phyloP scores from a whole-genome alignment of 805 yeast species.

The Clavispora vitiphila region DNA sequence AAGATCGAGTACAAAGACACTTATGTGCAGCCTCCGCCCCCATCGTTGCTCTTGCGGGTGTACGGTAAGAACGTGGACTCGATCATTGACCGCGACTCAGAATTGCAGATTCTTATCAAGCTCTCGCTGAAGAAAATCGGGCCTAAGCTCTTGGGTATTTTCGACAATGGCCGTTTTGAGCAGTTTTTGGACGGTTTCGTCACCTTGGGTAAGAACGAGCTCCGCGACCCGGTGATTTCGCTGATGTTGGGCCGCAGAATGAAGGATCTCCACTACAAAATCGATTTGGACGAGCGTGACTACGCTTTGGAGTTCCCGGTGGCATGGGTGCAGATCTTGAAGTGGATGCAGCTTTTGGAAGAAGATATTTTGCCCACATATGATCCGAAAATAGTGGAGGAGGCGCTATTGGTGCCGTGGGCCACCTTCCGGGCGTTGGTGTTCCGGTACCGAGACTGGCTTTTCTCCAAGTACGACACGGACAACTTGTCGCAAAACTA shows the following conservation, averaged over 20 bases:
- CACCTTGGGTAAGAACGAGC: conserved; percentile 67
- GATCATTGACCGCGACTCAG: conserved; percentile 81
- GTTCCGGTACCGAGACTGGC: conserved; percentile 55
- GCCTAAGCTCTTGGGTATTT: conserved; percentile 83
- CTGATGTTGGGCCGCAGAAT: conserved; percentile 91
- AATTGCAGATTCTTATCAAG: conserved; percentile 66
- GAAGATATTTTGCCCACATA: conserved; percentile 38
- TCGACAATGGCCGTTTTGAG: conserved; percentile 89
- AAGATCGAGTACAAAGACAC: conserved; percentile 53
- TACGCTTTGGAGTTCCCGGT: conserved; percentile 50
- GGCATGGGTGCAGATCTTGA: conserved; percentile 62
- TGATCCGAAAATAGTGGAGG: conserved; percentile 23
- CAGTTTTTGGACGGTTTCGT: conserved; percentile 82
- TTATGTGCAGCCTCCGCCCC: conserved; percentile 37
- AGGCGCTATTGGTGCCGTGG: conserved; percentile 45
- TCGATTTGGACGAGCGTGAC: conserved; percentile 59
- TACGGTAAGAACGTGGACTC: conserved; percentile 86
- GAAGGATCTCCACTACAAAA: conserved; percentile 87
- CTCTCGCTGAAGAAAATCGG: conserved; percentile 79
- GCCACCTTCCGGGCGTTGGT: conserved; percentile 45
- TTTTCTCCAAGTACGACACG: conserved; percentile 46
- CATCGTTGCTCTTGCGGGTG: conserved; percentile 66
- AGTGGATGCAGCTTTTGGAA: conserved; percentile 57
- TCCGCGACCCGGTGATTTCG: conserved; percentile 70
- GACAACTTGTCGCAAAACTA: conserved; percentile 42